Evolutionary conservation across 169 alveolate species (phyloP), one percentile per base, ranked within the genome.

Genomic region (Eimeria maxima): DNA sequence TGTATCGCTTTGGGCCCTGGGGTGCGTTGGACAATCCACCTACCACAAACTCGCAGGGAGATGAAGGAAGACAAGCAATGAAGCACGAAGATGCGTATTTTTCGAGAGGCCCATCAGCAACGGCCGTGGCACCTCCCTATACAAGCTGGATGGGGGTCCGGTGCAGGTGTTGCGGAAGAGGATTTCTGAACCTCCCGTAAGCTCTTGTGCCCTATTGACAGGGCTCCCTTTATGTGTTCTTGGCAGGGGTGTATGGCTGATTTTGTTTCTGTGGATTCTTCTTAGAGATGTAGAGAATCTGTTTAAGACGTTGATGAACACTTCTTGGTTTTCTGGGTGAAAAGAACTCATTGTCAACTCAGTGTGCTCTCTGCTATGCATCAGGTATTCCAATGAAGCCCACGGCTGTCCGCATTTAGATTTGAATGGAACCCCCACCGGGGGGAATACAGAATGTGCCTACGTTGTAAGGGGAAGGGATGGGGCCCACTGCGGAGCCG

Each of bases 1-100:
- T 78, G 33, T 45, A 78, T 22, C 24, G 57, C 67, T 78, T 78
- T 47, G 65, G 88, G 67, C 88, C 88, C 67, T 78, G 88, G 88
- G 13, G 50, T 69, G 78, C 47, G 13, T 10, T 13, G 50, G 80
- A 69, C 4, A 69, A 6, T 33, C 80, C 50, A 33, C 27, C 50
- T 4, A 24, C 7, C n/a, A 69, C 80, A 29, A 22, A 33, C n/a
- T 27, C 50, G 80, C 22, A 69, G 50, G 80, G 13, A 69, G 50
- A 1, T 11, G 80, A 33, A 33, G 11, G 22, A 8, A 27, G 50
- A 29, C 38, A 33, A 33, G 38, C 2, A 33, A 33, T 1, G 38
- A 33, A 33, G 38, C 80, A 69, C 27, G 80, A 29, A 69, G 80
- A n/a, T 7, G 50, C 50, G 50, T 6, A 69, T 69, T 16, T 24